Conservation (phyloP, 257 asterid genomes). For the Solanum chilense region DNA sequence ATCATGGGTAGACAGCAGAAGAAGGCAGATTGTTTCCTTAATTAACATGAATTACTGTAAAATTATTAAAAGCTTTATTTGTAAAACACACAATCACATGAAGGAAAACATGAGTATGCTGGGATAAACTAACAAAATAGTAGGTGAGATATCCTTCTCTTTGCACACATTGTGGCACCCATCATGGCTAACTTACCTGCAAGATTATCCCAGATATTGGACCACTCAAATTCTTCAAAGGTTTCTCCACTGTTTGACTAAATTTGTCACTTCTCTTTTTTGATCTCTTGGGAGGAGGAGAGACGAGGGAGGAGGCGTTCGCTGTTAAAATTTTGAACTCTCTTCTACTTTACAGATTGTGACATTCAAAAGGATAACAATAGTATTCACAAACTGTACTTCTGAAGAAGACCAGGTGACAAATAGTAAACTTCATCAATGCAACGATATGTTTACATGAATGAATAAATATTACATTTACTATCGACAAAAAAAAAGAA, state of each 20-base stretch:
- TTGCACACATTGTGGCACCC: neutral
- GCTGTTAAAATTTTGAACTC: neutral
- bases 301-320: neutral
- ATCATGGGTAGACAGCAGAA: neutral
- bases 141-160: slow-evolving; percentile 3
- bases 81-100: neutral
- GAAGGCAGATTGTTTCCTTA: neutral
- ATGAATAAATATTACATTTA: neutral
- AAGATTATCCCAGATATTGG: neutral
- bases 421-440: neutral
- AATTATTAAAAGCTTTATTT: neutral
- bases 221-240: neutral
- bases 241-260: neutral
- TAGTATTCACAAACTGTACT: neutral
- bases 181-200: neutral
- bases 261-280: neutral
- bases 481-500: too few relatives aligned
- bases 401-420: neutral
- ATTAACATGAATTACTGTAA: neutral
- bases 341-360: neutral
- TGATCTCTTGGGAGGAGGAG: neutral
- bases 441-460: neutral
- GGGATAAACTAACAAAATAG: neutral
- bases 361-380: neutral
- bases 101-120: neutral